phyloP scores from a whole-genome alignment of 805 yeast species.

The Isabelozyma heimii region DNA sequence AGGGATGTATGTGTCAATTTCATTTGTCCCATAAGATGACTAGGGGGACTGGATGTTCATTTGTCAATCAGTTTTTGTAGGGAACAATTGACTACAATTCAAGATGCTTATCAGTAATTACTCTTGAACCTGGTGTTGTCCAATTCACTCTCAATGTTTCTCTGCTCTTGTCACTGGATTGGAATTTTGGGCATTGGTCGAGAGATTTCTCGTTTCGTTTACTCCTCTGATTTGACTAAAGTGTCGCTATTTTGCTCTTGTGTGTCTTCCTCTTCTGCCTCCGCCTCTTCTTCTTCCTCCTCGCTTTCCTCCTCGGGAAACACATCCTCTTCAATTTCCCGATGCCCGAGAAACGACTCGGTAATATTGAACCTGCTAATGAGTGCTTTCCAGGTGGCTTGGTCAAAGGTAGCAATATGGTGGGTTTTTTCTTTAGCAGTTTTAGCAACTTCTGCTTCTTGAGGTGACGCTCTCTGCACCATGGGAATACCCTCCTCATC shows the following conservation, averaged over 20 bases:
- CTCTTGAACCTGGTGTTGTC: too few relatives aligned
- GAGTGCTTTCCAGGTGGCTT: conserved; percentile 60
- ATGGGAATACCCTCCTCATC: conserved; percentile 46
- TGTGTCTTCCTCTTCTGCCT: conserved; percentile 1
- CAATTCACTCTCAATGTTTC: too few relatives aligned
- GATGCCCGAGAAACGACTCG: conserved; percentile 49
- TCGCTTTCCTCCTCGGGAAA: conserved; percentile 11
- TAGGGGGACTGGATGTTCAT: too few relatives aligned
- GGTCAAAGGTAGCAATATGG: conserved; percentile 70
- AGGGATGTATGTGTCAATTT: too few relatives aligned
- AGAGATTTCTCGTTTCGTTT: not conserved
- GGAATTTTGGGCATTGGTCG: too few relatives aligned
- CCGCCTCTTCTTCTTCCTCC: not conserved
- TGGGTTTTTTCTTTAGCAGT: conserved; percentile 45
- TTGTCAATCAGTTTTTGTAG: too few relatives aligned
- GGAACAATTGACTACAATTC: too few relatives aligned
- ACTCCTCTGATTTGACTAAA: not conserved
- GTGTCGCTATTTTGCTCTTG: too few relatives aligned
- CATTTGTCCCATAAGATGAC: too few relatives aligned
- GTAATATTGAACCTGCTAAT: conserved; percentile 55
- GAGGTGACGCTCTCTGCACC: conserved; percentile 34
- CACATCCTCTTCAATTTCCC: conserved; percentile 29
- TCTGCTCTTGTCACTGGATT: too few relatives aligned
- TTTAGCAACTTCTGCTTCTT: conserved; percentile 17
- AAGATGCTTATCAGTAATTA: too few relatives aligned